Evolutionary conservation across 1,139 yeast genomes (phyloP).

Genomic region (Casaregolazyma suthepensis): DNA sequence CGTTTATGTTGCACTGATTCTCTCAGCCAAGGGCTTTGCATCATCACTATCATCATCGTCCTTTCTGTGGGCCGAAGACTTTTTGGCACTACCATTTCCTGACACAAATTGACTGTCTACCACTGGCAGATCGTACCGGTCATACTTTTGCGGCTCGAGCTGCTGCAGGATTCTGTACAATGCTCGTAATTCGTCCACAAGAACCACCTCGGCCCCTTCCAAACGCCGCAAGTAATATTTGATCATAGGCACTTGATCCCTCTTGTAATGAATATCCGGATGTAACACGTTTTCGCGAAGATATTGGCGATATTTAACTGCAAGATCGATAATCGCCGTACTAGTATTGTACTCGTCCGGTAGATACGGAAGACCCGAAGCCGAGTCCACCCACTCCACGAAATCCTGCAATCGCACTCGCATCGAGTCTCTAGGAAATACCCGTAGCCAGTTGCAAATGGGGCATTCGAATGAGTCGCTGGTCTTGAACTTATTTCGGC

Average conservation of each 20-base stretch:
- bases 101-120: conserved; percentile 1
- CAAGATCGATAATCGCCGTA: conserved; percentile 33
- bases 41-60: neutral
- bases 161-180: neutral
- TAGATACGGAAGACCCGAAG: conserved; percentile 23
- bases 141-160: conserved; percentile 1
- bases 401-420: conserved; percentile 37
- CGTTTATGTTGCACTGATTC: neutral
- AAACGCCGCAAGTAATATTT: conserved; percentile 43
- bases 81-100: neutral
- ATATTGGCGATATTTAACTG: conserved; percentile 24
- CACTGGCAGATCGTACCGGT: conserved; percentile 1
- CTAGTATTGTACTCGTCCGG: conserved; percentile 28
- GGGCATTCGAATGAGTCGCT: conserved; percentile 56
- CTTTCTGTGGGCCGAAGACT: neutral
- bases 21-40: neutral
- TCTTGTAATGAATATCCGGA: conserved; percentile 10
- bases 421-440: conserved; percentile 30
- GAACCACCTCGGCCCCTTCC: conserved; percentile 35
- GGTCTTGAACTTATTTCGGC: conserved; percentile 16
- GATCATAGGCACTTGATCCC: conserved; percentile 29
- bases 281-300: conserved; percentile 15
- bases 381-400: conserved; percentile 23
- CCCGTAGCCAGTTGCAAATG: conserved; percentile 47
- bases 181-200: conserved; percentile 1